phyloP scores from a whole-genome alignment of 2,329 filamentous ascomycete genomes.

The Ceratocystis cubensis region DNA sequence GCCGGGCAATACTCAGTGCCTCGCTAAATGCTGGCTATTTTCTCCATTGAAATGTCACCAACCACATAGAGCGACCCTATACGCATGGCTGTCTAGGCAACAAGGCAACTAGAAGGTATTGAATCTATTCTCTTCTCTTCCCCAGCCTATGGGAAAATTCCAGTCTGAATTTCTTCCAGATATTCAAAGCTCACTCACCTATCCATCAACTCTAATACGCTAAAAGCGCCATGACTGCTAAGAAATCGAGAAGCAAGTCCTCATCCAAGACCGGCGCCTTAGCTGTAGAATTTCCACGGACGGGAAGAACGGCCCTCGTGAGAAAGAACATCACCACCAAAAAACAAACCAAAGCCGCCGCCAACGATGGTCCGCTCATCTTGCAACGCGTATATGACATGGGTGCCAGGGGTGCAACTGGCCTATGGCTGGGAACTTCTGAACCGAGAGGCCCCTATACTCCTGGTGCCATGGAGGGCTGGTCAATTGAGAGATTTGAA shows the following conservation, averaged over 20 bases:
- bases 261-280: background rate
- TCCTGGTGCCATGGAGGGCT: conserved; percentile 10
- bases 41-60: too few species aligned
- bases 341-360: background rate
- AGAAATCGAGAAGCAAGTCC: too few species aligned
- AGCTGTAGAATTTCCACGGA: background rate
- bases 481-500: conserved; percentile 13
- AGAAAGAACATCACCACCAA: background rate
- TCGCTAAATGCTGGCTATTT: too few species aligned
- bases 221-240: background rate
- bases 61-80: too few species aligned
- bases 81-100: too few species aligned
- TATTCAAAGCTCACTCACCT: background rate
- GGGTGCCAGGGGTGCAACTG: conserved; percentile 9
- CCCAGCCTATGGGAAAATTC: too few species aligned
- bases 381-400: background rate
- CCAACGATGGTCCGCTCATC: background rate
- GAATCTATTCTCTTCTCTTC: too few species aligned
- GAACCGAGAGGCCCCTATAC: conserved; percentile 11
- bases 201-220: background rate
- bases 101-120: too few species aligned
- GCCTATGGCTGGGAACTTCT: conserved; percentile 15
- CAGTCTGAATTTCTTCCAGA: background rate
- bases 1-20: too few species aligned
- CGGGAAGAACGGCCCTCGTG: background rate